Evolutionary conservation across 1,284 basidiomycete genomes (phyloP).

Genomic region (Moniliella sp.): DNA sequence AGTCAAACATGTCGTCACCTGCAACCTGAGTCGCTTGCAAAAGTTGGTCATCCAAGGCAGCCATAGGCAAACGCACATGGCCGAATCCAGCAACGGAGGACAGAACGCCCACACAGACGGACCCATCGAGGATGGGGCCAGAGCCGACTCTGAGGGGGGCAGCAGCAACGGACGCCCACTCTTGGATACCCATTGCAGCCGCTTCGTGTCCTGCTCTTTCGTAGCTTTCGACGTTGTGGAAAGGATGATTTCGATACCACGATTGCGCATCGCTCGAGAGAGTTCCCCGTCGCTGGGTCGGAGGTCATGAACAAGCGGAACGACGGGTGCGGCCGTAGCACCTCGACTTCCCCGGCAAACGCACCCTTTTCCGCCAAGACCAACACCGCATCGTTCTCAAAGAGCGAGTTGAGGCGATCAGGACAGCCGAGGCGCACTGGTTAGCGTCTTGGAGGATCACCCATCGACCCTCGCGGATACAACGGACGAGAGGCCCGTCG

Average conservation of each 20-base stretch:
- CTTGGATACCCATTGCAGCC: no score
- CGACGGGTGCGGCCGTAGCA: slow-evolving; percentile 58
- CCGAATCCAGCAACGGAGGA: no score
- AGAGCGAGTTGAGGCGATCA: slow-evolving; percentile 93
- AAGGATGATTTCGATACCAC: slow-evolving; percentile 62
- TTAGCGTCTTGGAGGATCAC: slow-evolving; percentile 80
- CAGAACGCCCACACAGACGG: no score
- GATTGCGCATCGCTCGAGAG: slow-evolving; percentile 91
- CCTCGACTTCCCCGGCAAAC: slow-evolving; percentile 52
- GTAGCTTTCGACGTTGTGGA: no score
- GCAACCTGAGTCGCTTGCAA: no score
- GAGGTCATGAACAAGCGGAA: slow-evolving; percentile 89
- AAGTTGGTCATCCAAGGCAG: no score
- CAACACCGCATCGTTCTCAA: slow-evolving; percentile 61
- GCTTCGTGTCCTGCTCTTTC: no score
- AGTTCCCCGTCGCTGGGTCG: slow-evolving; percentile 76
- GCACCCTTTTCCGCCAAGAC: slow-evolving; percentile 73
- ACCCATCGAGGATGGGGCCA: no score
- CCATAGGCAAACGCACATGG: no score
- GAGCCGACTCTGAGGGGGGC: no score
- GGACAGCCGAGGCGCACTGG: slow-evolving; percentile 75
- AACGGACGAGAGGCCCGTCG: slow-evolving; percentile 74
- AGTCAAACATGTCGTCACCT: no score
- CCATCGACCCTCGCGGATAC: slow-evolving; percentile 72
- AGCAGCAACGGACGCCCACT: no score